A percentile compares a stretch with the other conserved stretches of the same genome.
Evolutionary conservation across 768 basidiomycete genomes (phyloP).

Genomic region (Calocybe indica): DNA sequence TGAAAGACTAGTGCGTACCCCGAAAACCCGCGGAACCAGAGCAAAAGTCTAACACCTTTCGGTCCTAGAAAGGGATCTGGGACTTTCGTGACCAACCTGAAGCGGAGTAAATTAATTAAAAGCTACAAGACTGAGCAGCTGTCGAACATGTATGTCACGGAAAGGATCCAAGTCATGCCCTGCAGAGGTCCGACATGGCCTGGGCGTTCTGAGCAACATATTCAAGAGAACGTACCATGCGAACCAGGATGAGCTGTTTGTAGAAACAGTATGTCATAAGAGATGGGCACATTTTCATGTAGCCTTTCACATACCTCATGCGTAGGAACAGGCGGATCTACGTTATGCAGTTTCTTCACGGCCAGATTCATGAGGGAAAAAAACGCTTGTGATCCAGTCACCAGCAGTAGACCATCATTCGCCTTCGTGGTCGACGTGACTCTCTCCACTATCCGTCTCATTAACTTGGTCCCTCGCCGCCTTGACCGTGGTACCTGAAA

Average conservation of each 20-base stretch:
- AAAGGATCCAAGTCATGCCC: slow-evolving; percentile 48
- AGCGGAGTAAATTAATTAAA: background rate
- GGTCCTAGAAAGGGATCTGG: slow-evolving; percentile 64
- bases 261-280: background rate
- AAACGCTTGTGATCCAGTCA: slow-evolving; percentile 52
- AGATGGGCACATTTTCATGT: slow-evolving; percentile 7
- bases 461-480: background rate
- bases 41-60: slow-evolving; percentile 53
- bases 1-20: slow-evolving; percentile 36
- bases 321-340: slow-evolving; percentile 53
- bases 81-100: slow-evolving; percentile 32
- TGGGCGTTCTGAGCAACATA: background rate
- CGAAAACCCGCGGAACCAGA: slow-evolving; percentile 54
- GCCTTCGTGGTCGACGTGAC: slow-evolving; percentile 1
- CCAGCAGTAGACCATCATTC: slow-evolving; percentile 57
- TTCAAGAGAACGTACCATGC: slow-evolving; percentile 41
- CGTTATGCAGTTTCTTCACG: slow-evolving; percentile 55
- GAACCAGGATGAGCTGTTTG: slow-evolving; percentile 42
- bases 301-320: slow-evolving; percentile 52
- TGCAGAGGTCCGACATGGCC: slow-evolving; percentile 13
- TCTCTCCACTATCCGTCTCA: slow-evolving; percentile 3
- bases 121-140: background rate
- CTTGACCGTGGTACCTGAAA: slow-evolving; percentile 1
- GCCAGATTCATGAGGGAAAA: slow-evolving; percentile 55
- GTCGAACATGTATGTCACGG: slow-evolving; percentile 43